Percentiles rank a stretch among this genome's conserved stretches.
Evolutionary conservation across 345 rosid species (phyloP).

Genomic region (Raphanus sativus): DNA sequence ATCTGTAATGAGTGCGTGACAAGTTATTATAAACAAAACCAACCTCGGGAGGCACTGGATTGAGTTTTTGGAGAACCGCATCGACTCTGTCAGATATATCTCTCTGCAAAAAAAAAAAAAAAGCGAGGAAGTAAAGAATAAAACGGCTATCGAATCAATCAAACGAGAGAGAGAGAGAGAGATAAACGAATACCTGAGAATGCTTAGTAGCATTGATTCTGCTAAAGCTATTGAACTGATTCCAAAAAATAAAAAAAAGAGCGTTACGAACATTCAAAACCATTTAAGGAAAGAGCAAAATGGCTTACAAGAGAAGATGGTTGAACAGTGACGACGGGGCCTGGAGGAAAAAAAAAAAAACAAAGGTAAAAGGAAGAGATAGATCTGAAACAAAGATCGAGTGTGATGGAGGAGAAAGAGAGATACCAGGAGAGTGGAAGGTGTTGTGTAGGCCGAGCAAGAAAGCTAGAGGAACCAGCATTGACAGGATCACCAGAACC

Average conservation of each 20-base stretch:
- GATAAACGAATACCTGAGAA: constrained; percentile 18
- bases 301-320: constrained; percentile 55
- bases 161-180: background rate
- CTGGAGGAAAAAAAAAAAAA: constrained; percentile 39
- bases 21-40: background rate
- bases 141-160: background rate
- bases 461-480: constrained; percentile 93
- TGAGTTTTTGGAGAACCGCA: constrained; percentile 46
- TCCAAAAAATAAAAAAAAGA: background rate
- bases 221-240: constrained; percentile 42
- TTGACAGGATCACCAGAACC: constrained; percentile 82
- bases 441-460: constrained; percentile 82
- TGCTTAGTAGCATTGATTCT: constrained; percentile 39
- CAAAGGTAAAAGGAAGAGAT: constrained; percentile 14
- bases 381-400: constrained; percentile 35
- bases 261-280: background rate
- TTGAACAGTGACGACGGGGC: constrained; percentile 50
- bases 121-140: background rate
- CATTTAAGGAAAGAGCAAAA: background rate
- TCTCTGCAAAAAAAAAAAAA: constrained; percentile 39
- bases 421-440: constrained; percentile 61
- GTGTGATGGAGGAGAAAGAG: background rate
- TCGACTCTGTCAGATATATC: constrained; percentile 47
- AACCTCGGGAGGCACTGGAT: constrained; percentile 63
- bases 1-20: too few species aligned